Evolutionary conservation across 768 basidiomycete species (phyloP), one percentile per base, ranked within the genome.

Genomic region (Omphalotus guepiniiformis): DNA sequence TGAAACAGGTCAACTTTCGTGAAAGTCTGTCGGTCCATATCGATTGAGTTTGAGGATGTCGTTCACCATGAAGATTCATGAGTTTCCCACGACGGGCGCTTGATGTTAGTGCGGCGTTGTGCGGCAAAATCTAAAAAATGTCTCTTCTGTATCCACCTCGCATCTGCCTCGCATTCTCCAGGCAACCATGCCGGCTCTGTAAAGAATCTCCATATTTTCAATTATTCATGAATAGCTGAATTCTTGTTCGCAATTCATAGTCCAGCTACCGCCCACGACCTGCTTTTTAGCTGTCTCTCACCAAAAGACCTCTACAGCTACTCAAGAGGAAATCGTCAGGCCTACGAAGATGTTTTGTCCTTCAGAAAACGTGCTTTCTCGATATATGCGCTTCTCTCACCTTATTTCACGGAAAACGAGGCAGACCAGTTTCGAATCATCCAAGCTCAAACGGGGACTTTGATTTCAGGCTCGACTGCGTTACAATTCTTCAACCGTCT

Each of bases 381-480:
- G 12, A 22, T 49, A 12, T 19, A 21, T 18, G 15, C 23, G 15
- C 28, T 43, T 30, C 43, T 49, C 21, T 19, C 22, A 11, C 48
- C 43, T 11, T 49, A 28, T 42, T 49, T 49, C 30, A 6, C 29
- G 1, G 4, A 11, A n/a, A 35, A 47, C 5, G 45, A 47, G 30
- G 26, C 18, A 15, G 13, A 40, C 18, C 26, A 55, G 3, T 73
- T 74, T 48, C 64, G 73, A 12, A 57, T 58, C 2, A 54, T 74
- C 9, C 72, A 70, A 49, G 69, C 65, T 0, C 55, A 42, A 16
- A 70, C 70, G 0, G 61, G 58, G 35, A 59, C 63, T 0, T 53
- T 73, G 13, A 62, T 74, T 19, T 73, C 71, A 6, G 73, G 72
- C 15, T 72, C 71, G 0, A 58, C 54, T 27, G 73, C 71, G 0